phyloP scores from a whole-genome alignment of 2,329 filamentous ascomycete genomes.

The Aspergillus fumigatiaffinis region DNA sequence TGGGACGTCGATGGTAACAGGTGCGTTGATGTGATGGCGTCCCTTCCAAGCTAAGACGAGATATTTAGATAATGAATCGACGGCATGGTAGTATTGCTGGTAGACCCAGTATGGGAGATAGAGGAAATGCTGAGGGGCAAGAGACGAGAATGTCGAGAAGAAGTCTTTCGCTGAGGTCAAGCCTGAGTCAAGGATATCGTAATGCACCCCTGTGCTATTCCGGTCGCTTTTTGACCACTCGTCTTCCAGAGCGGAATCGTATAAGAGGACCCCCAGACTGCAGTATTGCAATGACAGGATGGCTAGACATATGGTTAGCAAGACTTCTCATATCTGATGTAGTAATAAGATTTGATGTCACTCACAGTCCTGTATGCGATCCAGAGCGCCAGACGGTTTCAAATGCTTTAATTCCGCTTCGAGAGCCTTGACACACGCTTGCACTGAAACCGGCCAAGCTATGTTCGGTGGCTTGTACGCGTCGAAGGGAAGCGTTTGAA shows the following conservation, averaged over 20 bases:
- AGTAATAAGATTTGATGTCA: too few species aligned
- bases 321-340: too few species aligned
- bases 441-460: constrained; percentile 14
- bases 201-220: constrained; percentile 30
- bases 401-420: constrained; percentile 38
- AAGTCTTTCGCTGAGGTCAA: constrained; percentile 47
- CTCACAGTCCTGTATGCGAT: constrained; percentile 6
- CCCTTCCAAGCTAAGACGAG: constrained; percentile 18
- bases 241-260: constrained; percentile 19
- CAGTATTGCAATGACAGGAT: constrained; percentile 23
- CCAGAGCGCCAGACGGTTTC: constrained; percentile 10
- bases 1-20: constrained; percentile 18
- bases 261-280: constrained; percentile 25
- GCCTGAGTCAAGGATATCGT: constrained; percentile 45
- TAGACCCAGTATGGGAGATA: constrained; percentile 45
- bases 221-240: constrained; percentile 39
- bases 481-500: constrained; percentile 22
- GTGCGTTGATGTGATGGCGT: constrained; percentile 24
- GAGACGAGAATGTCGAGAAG: constrained; percentile 48
- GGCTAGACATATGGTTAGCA: constrained; percentile 13
- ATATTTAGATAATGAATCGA: constrained; percentile 23
- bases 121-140: constrained; percentile 44
- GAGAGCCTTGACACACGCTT: constrained; percentile 41
- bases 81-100: constrained; percentile 46
- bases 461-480: constrained; percentile 10